These are phyloP conservation scores for Fusarium xylarioides DNA, from an alignment of 2,329 filamentous ascomycete genomes.

Conservation along the genomic window DNA sequence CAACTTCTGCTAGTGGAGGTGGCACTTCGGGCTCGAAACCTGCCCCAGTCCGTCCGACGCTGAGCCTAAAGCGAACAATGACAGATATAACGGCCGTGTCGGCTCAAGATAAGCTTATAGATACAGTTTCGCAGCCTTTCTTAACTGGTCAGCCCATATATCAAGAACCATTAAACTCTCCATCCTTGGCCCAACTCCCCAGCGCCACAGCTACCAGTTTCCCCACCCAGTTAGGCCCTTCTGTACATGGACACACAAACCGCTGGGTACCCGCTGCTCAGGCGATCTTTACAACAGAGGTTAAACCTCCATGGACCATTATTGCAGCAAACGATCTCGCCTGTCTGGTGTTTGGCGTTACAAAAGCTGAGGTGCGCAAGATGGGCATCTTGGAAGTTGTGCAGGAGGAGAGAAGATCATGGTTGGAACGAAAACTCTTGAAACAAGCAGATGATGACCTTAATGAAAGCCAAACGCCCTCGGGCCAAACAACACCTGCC, in stretches of 20 bases:
- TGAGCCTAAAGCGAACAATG: slow-evolving; percentile 81
- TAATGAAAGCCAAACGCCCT: slow-evolving; percentile 44
- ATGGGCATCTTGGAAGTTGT: slow-evolving; percentile 96
- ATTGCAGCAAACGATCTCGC: slow-evolving; percentile 95
- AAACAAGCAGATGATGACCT: slow-evolving; percentile 55
- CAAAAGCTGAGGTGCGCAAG: slow-evolving; percentile 92
- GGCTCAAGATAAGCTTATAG: slow-evolving; percentile 83
- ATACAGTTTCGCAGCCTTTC: slow-evolving; percentile 86
- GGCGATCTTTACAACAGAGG: slow-evolving; percentile 97
- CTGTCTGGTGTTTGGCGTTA: slow-evolving; percentile 98
- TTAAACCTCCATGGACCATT: slow-evolving; percentile 91
- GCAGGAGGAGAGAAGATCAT: slow-evolving; percentile 84
- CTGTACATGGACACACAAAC: slow-evolving; percentile 87
- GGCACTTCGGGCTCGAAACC: slow-evolving; percentile 62
- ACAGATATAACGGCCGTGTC: slow-evolving; percentile 82
- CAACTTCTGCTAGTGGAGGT: slow-evolving; percentile 66
- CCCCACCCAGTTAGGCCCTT: slow-evolving; percentile 61
- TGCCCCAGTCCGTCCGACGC: slow-evolving; percentile 65
- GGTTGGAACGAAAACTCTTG: slow-evolving; percentile 86
- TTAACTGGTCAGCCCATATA: slow-evolving; percentile 55
- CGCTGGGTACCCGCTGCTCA: slow-evolving; percentile 92
- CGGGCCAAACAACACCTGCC: slow-evolving; percentile 49
- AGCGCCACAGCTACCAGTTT: slow-evolving; percentile 53
- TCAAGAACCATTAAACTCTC: slow-evolving; percentile 54
- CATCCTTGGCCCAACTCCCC: slow-evolving; percentile 51